Evolutionary conservation across 768 basidiomycete genomes (phyloP).

Genomic region (Suillus americanus): DNA sequence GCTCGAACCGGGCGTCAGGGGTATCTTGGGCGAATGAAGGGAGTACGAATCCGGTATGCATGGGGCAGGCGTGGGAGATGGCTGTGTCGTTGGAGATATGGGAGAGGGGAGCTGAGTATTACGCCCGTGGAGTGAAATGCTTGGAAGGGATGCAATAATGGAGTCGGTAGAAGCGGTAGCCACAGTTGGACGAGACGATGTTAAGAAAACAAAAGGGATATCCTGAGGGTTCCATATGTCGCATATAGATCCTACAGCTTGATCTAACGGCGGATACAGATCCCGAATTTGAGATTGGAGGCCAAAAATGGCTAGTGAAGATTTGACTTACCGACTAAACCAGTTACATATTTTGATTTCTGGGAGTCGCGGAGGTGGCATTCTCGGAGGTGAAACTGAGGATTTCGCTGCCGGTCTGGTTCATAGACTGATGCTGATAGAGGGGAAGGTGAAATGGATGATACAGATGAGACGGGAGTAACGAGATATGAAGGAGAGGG

Average conservation of each 20-base stretch:
- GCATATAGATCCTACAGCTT: conserved; percentile 73
- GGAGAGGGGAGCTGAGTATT: conserved; percentile 54
- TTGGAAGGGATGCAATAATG: conserved; percentile 5
- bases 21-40: conserved; percentile 18
- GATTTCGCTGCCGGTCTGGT: conserved; percentile 28
- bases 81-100: conserved; percentile 48
- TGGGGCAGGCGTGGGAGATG: conserved; percentile 29
- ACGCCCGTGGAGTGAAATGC: conserved; percentile 16
- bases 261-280: conserved; percentile 46
- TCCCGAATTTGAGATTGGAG: conserved; percentile 12
- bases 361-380: conserved; percentile 44
- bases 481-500: conserved; percentile 46
- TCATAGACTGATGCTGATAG: conserved; percentile 37
- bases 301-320: conserved; percentile 13
- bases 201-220: conserved; percentile 59
- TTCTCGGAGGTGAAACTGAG: conserved; percentile 36
- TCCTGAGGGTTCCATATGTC: conserved; percentile 82
- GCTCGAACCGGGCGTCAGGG: conserved; percentile 14
- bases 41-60: conserved; percentile 26
- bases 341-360: conserved; percentile 63
- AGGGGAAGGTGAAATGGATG: conserved; percentile 45
- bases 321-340: conserved; percentile 64
- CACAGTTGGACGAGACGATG: conserved; percentile 32
- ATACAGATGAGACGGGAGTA: conserved; percentile 58
- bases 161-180: conserved; percentile 10